Conservation (phyloP, 1,284 basidiomycete species). For the Cutaneotrichosporon cavernicola region DNA sequence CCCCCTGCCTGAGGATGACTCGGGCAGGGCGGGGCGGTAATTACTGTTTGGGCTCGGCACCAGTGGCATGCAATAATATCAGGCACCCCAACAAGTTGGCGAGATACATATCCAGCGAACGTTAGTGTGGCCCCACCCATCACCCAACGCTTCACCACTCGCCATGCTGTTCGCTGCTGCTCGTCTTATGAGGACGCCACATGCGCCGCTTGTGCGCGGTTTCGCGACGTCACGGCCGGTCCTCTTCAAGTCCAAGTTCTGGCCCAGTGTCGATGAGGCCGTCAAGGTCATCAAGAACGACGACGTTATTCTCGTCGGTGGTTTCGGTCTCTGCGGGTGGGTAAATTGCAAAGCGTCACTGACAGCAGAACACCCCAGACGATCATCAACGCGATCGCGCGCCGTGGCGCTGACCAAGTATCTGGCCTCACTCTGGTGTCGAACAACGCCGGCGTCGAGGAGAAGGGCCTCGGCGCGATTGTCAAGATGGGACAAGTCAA, state of each 20-base stretch:
- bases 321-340: constrained; percentile 28
- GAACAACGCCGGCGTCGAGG: constrained; percentile 28
- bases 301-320: constrained; percentile 25
- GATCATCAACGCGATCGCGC: constrained; percentile 22
- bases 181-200: constrained; percentile 4
- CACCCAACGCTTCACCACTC: background rate
- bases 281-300: constrained; percentile 52
- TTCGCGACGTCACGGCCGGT: constrained; percentile 8
- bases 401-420: constrained; percentile 17
- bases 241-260: constrained; percentile 14
- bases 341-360: background rate
- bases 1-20: background rate
- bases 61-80: background rate
- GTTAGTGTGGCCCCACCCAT: background rate
- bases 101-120: background rate
- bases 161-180: constrained; percentile 5
- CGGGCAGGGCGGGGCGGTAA: background rate
- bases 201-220: constrained; percentile 12
- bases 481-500: constrained; percentile 69
- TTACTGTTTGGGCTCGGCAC: background rate
- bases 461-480: constrained; percentile 61
- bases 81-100: background rate
- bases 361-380: constrained; percentile 20
- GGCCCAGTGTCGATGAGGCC: constrained; percentile 18
- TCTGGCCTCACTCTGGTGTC: constrained; percentile 19